phyloP scores from a whole-genome alignment of 495 filamentous ascomycete species.

The Neurospora discreta region DNA sequence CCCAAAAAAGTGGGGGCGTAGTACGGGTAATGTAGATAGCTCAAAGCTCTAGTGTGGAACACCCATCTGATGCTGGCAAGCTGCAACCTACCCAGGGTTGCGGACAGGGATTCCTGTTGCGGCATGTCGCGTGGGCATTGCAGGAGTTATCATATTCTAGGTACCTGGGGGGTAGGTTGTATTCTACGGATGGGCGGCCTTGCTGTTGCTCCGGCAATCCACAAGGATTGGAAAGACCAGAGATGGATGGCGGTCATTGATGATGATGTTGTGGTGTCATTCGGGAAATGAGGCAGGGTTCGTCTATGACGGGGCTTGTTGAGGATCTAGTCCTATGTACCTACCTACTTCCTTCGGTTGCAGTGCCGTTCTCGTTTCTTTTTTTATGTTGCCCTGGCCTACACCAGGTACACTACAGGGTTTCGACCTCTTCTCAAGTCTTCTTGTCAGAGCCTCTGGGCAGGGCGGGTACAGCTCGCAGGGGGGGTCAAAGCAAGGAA shows the following conservation, averaged over 20 bases:
- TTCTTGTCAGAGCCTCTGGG: not conserved
- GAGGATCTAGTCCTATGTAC: not conserved
- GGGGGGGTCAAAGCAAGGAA: not conserved
- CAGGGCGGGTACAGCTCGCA: not conserved
- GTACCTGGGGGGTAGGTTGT: not conserved
- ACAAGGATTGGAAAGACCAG: not conserved
- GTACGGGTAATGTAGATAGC: not conserved
- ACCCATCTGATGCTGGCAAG: not conserved
- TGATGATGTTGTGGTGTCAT: not conserved
- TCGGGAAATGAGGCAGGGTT: not conserved
- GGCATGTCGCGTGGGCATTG: not conserved
- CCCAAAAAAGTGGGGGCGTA: no score
- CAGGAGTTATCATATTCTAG: not conserved
- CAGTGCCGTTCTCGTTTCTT: no score
- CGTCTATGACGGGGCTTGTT: not conserved
- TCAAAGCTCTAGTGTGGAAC: not conserved
- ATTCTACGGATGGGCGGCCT: not conserved
- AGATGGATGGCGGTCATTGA: not conserved
- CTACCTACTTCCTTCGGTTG: no score
- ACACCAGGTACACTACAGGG: not conserved
- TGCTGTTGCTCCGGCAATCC: no score
- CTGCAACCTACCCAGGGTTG: not conserved
- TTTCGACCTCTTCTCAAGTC: not conserved
- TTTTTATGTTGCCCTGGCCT: no score
- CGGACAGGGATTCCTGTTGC: not conserved